A percentile compares a stretch with the other conserved stretches of the same genome.
phyloP scores from a whole-genome alignment of 495 filamentous ascomycete genomes.

The Aspergillus bertholletiae region DNA sequence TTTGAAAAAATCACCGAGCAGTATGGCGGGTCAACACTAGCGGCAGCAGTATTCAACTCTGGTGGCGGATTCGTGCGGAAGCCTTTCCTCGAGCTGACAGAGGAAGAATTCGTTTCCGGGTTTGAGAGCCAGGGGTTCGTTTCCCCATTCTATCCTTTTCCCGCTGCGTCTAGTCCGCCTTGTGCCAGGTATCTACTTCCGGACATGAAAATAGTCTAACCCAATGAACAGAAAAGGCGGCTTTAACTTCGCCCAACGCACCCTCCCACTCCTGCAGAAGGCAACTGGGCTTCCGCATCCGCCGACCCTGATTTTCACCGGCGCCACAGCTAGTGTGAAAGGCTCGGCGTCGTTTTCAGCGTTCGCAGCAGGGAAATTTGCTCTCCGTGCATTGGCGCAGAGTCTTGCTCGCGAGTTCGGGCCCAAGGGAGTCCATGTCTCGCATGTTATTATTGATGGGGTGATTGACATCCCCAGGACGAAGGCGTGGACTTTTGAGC shows the following conservation, averaged over 20 bases:
- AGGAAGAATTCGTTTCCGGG: constrained; percentile 58
- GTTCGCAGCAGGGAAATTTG: constrained; percentile 81
- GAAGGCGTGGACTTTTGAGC: constrained; percentile 55
- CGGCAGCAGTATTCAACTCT: constrained; percentile 84
- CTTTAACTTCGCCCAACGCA: constrained; percentile 72
- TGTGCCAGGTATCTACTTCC: no score
- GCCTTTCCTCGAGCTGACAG: constrained; percentile 73
- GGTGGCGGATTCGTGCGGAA: constrained; percentile 65
- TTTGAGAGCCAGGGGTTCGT: constrained; percentile 61
- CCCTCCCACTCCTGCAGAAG: constrained; percentile 68
- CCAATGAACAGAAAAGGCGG: constrained; percentile 59
- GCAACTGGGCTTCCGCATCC: constrained; percentile 55
- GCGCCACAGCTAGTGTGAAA: constrained; percentile 78
- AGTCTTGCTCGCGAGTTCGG: constrained; percentile 84
- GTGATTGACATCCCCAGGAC: constrained; percentile 81
- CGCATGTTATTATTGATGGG: constrained; percentile 82
- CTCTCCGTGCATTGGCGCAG: constrained; percentile 72
- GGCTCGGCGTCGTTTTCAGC: constrained; percentile 65
- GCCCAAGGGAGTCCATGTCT: constrained; percentile 83
- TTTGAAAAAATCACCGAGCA: constrained; percentile 64
- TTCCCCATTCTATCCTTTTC: not conserved
- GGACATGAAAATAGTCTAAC: not conserved
- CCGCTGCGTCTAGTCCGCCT: no score
- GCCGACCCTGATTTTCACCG: constrained; percentile 80
- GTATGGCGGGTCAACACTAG: constrained; percentile 44